Conservation (phyloP, 108 stramenopile species). For the Conticribra guillardii region DNA sequence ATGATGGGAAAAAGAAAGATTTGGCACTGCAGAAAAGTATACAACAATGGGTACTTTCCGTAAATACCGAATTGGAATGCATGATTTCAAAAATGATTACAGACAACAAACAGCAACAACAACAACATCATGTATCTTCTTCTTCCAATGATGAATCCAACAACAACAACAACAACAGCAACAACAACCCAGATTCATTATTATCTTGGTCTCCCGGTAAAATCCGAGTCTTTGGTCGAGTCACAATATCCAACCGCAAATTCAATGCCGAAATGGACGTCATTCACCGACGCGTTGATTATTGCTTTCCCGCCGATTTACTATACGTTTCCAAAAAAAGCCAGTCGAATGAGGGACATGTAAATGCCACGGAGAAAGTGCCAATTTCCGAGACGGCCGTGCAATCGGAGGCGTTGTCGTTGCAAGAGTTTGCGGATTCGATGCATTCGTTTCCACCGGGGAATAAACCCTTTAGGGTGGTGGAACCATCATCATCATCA, state of each 20-base stretch:
- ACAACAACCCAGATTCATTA: too few relatives aligned
- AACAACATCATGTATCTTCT: too few relatives aligned
- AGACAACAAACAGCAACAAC: too few relatives aligned
- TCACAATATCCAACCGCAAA: slow-evolving; percentile 52
- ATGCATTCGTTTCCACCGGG: slow-evolving; percentile 52
- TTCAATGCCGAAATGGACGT: slow-evolving; percentile 87
- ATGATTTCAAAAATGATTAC: slow-evolving; percentile 13
- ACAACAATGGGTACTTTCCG: slow-evolving; percentile 34
- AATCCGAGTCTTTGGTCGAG: slow-evolving; percentile 73
- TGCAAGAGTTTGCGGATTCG: slow-evolving; percentile 41
- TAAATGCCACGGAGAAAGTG: background rate
- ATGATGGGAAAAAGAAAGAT: slow-evolving; percentile 15
- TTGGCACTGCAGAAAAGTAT: slow-evolving; percentile 14
- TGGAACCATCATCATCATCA: slow-evolving; percentile 7
- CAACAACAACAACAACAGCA: too few relatives aligned
- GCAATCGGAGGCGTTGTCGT: slow-evolving; percentile 22
- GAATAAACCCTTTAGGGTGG: slow-evolving; percentile 18
- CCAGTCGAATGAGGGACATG: background rate
- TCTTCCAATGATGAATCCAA: too few relatives aligned
- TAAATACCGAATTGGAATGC: slow-evolving; percentile 44
- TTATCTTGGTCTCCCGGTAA: slow-evolving; percentile 47
- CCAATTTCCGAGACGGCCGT: slow-evolving; percentile 5
- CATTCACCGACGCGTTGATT: slow-evolving; percentile 73
- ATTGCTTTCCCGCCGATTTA: slow-evolving; percentile 73
- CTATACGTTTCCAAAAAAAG: slow-evolving; percentile 30